These are phyloP conservation scores for Luvunga scandens DNA, from an alignment of 345 rosid species.

Conservation along the genomic window DNA sequence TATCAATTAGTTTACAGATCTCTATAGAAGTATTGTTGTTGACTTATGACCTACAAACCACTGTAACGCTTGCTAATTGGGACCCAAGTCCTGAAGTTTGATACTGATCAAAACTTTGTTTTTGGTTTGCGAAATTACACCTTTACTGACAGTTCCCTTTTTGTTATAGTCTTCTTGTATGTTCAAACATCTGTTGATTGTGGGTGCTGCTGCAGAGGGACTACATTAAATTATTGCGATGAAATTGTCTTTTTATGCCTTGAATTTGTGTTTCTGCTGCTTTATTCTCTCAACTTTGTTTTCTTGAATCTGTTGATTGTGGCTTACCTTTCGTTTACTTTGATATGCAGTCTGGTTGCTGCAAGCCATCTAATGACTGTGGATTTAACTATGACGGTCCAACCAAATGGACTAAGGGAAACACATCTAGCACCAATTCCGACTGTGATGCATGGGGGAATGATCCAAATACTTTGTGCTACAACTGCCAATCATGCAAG, in stretches of 20 bases:
- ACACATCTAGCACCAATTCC: conserved; percentile 26
- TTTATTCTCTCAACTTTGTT: neutral
- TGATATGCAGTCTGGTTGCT: conserved; percentile 77
- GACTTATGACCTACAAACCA: neutral
- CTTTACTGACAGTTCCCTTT: too few relatives aligned
- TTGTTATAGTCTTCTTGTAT: neutral
- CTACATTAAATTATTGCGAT: too few relatives aligned
- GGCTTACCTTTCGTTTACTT: neutral
- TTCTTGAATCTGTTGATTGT: neutral
- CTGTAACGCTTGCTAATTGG: neutral
- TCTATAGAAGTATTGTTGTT: neutral
- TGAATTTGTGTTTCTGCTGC: too few relatives aligned
- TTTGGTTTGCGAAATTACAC: neutral
- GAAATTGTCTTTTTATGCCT: too few relatives aligned
- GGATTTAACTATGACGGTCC: conserved; percentile 53
- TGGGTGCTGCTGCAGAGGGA: too few relatives aligned
- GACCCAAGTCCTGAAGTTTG: neutral
- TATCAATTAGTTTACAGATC: neutral
- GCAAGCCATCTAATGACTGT: conserved; percentile 82
- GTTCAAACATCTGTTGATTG: neutral
- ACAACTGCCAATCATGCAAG: conserved; percentile 79
- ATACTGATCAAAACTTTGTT: neutral
- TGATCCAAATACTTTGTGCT: conserved; percentile 45
- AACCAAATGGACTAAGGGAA: conserved; percentile 49
- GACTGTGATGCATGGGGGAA: conserved; percentile 65